phyloP scores from a whole-genome alignment of 1,284 basidiomycete genomes.

The Amylostereum areolatum region DNA sequence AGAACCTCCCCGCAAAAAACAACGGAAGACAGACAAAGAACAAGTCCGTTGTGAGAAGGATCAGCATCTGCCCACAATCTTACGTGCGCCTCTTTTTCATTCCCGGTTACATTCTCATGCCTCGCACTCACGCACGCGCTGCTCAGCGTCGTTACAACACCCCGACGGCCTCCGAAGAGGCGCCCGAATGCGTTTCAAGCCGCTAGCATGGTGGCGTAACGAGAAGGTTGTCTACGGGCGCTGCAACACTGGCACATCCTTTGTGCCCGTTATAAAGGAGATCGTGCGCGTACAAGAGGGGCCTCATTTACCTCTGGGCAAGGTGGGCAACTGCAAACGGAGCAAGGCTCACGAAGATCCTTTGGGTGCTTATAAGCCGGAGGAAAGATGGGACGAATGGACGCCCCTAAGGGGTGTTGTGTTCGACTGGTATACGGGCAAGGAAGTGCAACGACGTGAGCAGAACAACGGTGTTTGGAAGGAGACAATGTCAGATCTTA shows the following conservation, averaged over 20 bases:
- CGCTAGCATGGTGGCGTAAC: slow-evolving; percentile 91
- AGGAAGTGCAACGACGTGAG: slow-evolving; percentile 69
- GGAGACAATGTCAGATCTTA: too few species aligned
- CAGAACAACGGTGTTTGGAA: slow-evolving; percentile 11
- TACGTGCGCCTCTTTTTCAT: background rate
- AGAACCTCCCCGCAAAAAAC: slow-evolving; percentile 17
- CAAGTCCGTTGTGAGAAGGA: too few species aligned
- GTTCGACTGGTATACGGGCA: slow-evolving; percentile 56
- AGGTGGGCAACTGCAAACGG: slow-evolving; percentile 30
- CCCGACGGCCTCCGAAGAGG: slow-evolving; percentile 74
- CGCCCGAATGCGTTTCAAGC: slow-evolving; percentile 64
- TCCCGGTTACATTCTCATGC: background rate
- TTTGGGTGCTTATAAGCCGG: slow-evolving; percentile 42
- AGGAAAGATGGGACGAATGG: slow-evolving; percentile 85
- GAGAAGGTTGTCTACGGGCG: slow-evolving; percentile 83
- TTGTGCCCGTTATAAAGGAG: slow-evolving; percentile 78
- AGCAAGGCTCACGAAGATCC: slow-evolving; percentile 31
- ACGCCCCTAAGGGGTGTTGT: slow-evolving; percentile 70
- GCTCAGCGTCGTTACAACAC: too few species aligned
- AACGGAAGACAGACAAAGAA: slow-evolving; percentile 17
- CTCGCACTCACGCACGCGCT: background rate
- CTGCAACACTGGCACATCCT: slow-evolving; percentile 42
- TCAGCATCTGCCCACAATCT: too few species aligned
- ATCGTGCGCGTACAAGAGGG: slow-evolving; percentile 78
- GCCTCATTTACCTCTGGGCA: slow-evolving; percentile 46